Conservation (phyloP, 108 stramenopile genomes). For the Nitzschia putrida region DNA sequence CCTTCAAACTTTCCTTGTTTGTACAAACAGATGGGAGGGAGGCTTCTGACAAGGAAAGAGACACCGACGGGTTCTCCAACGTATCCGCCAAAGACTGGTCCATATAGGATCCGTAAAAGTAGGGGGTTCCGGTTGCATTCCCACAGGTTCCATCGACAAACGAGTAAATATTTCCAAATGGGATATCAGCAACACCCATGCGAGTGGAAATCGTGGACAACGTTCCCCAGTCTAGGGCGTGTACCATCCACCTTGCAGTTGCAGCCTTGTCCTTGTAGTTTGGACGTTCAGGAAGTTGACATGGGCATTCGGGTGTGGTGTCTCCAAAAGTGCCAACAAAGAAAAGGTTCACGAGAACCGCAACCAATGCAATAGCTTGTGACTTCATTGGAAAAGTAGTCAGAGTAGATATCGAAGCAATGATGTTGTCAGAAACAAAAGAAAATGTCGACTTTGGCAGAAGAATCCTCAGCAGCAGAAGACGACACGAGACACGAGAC, state of each 20-base stretch:
- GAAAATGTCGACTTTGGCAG: too few species aligned
- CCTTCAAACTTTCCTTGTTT: conserved; percentile 8
- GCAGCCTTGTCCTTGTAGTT: conserved; percentile 36
- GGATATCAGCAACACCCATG: conserved; percentile 22
- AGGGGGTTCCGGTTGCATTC: conserved; percentile 59
- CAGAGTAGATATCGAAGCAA: not conserved
- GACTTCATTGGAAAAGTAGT: not conserved
- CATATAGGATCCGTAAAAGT: conserved; percentile 57
- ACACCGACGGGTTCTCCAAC: conserved; percentile 22
- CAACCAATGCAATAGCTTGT: not conserved
- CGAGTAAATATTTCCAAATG: conserved; percentile 61
- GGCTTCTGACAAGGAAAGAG: conserved; percentile 53
- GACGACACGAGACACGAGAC: too few species aligned
- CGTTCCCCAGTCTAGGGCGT: conserved; percentile 58
- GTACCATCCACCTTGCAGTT: conserved; percentile 68
- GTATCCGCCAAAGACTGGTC: conserved; percentile 53
- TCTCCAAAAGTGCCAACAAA: not conserved
- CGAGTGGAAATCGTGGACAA: conserved; percentile 47
- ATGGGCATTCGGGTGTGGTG: conserved; percentile 34
- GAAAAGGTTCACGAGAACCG: not conserved
- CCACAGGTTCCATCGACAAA: conserved; percentile 61
- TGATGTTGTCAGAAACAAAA: not conserved
- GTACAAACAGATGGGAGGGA: conserved; percentile 34
- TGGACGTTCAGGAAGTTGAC: conserved; percentile 30
- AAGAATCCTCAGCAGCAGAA: too few species aligned